Evolutionary conservation across 805 yeast genomes (phyloP).

Genomic region (Brettanomyces sp.): DNA sequence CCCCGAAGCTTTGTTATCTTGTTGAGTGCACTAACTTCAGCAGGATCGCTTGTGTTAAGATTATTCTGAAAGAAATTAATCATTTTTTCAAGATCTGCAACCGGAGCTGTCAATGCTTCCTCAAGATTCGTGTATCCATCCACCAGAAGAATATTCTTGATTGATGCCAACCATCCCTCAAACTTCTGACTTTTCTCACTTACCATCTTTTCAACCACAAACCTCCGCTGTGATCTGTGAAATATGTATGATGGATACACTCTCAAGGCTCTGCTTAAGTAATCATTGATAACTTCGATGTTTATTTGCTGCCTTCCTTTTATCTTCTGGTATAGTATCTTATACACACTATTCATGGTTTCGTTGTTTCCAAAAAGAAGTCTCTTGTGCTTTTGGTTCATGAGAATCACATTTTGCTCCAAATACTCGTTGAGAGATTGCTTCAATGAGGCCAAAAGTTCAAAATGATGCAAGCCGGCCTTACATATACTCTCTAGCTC

Average conservation of each 20-base stretch:
- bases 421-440: constrained; percentile 1
- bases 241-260: constrained; percentile 19
- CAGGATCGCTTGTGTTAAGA: background rate
- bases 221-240: background rate
- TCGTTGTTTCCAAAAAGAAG: constrained; percentile 12
- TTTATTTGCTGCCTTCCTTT: constrained; percentile 1
- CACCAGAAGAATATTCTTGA: constrained; percentile 1
- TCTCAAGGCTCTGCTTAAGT: constrained; percentile 15
- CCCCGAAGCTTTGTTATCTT: background rate
- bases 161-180: constrained; percentile 8
- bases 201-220: background rate
- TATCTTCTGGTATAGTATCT: constrained; percentile 6
- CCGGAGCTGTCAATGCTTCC: constrained; percentile 6
- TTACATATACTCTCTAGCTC: background rate
- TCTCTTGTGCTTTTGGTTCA: background rate
- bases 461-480: background rate
- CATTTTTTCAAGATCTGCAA: background rate
- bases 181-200: constrained; percentile 5
- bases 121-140: constrained; percentile 1
- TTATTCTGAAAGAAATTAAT: background rate
- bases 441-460: background rate
- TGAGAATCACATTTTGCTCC: constrained; percentile 1
- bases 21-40: background rate
- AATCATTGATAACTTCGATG: constrained; percentile 7
- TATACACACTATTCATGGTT: constrained; percentile 8